phyloP scores from a whole-genome alignment of 2,329 filamentous ascomycete species.

The Talaromyces sp. region DNA sequence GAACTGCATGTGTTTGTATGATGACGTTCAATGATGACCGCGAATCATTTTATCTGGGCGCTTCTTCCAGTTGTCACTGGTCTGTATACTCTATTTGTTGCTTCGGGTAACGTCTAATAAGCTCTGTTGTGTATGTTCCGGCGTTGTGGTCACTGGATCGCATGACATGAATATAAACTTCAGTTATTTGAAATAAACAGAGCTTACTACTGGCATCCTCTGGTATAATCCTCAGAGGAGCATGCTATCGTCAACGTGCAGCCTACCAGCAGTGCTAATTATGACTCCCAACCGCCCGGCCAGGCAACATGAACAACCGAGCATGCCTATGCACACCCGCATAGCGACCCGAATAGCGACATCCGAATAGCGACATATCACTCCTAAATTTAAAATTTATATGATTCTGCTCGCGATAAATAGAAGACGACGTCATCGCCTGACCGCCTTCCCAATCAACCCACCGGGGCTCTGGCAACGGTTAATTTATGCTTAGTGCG shows the following conservation, averaged over 20 bases:
- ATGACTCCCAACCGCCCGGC: neutral
- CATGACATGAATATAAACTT: neutral
- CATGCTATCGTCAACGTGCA: neutral
- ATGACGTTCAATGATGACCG: neutral
- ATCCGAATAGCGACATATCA: neutral
- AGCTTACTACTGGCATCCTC: neutral
- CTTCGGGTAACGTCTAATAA: neutral
- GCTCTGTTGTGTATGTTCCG: neutral
- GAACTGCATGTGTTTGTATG: neutral
- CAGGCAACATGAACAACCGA: neutral
- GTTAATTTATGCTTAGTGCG: neutral
- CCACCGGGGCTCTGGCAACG: neutral
- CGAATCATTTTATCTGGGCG: neutral
- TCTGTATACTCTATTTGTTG: neutral
- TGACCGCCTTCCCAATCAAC: neutral
- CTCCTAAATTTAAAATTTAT: neutral
- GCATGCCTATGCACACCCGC: neutral
- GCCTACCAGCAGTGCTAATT: neutral
- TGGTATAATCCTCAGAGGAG: neutral
- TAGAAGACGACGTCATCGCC: neutral
- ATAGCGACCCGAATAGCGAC: neutral
- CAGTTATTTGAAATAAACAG: neutral
- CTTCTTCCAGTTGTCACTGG: neutral
- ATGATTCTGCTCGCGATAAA: neutral
- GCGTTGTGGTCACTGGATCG: too few relatives aligned